phyloP scores from a whole-genome alignment of 2,329 filamentous ascomycete species.

The Trichoderma koningiopsis region DNA sequence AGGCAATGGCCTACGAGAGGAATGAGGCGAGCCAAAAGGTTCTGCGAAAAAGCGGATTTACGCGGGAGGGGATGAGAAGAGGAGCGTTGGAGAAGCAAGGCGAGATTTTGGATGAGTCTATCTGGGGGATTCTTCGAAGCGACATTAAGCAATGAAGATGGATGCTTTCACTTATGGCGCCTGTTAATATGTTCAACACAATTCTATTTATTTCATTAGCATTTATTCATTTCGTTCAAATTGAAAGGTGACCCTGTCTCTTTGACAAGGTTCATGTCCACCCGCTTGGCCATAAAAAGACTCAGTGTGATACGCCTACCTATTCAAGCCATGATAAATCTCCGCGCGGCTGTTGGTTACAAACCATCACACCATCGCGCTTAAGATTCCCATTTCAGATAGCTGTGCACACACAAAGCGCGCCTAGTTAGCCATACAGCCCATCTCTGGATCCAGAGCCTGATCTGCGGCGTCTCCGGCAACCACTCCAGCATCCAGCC shows the following conservation, averaged over 20 bases:
- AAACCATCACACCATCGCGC: not conserved
- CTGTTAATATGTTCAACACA: not conserved
- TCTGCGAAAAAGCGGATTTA: constrained; percentile 12
- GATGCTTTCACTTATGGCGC: not conserved
- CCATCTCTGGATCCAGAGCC: not conserved
- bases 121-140: constrained; percentile 1
- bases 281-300: not conserved
- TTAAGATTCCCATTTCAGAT: not conserved
- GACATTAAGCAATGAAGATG: constrained; percentile 1
- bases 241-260: not conserved
- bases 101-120: constrained; percentile 8
- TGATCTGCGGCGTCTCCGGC: not conserved
- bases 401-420: not conserved
- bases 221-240: not conserved
- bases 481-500: not conserved
- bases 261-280: not conserved
- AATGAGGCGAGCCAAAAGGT: not conserved
- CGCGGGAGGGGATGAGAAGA: constrained; percentile 5
- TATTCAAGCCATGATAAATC: not conserved
- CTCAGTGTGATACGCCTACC: not conserved
- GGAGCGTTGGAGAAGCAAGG: constrained; percentile 20
- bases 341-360: not conserved
- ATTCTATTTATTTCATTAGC: not conserved
- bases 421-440: not conserved
- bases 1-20: constrained; percentile 3